These are phyloP conservation scores for Backusella luteola DNA, from an alignment of 192 early-diverging fungal species.

Conservation along the genomic window DNA sequence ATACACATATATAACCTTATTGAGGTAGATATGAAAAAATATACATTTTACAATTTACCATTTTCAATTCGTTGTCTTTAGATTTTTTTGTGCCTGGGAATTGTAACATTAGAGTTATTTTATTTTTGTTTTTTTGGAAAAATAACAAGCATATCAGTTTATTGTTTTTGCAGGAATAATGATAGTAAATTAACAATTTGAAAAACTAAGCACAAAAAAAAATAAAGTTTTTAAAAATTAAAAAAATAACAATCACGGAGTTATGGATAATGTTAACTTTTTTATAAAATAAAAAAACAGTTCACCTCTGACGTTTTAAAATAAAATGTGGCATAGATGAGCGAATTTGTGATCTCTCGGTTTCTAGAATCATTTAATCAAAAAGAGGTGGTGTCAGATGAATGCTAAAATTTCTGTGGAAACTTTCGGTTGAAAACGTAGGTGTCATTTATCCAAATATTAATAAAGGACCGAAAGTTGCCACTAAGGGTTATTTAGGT, in stretches of 20 bases:
- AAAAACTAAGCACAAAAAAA: background rate
- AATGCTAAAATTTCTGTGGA: background rate
- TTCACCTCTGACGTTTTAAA: too few species aligned
- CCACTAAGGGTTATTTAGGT: background rate
- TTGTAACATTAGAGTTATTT: background rate
- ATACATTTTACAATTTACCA: too few species aligned
- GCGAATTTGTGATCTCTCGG: too few species aligned
- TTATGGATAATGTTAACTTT: background rate
- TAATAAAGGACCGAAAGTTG: background rate
- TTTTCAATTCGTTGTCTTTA: too few species aligned
- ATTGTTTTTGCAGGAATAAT: background rate
- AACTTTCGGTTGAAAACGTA: background rate
- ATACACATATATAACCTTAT: too few species aligned
- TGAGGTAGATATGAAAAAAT: too few species aligned
- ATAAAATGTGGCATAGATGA: too few species aligned
- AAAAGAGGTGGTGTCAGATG: background rate
- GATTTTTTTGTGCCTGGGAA: too few species aligned
- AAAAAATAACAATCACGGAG: background rate
- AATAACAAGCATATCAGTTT: too few species aligned
- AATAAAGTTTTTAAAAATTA: background rate
- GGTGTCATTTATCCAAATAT: background rate
- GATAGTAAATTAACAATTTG: background rate
- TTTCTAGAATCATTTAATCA: background rate
- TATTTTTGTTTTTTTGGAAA: background rate
- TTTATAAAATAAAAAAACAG: background rate